A percentile compares a stretch with the other conserved stretches of the same genome.
These are phyloP conservation scores for Pythium coloratum DNA, from an alignment of 352 stramenopile genomes.

Conservation along the genomic window DNA sequence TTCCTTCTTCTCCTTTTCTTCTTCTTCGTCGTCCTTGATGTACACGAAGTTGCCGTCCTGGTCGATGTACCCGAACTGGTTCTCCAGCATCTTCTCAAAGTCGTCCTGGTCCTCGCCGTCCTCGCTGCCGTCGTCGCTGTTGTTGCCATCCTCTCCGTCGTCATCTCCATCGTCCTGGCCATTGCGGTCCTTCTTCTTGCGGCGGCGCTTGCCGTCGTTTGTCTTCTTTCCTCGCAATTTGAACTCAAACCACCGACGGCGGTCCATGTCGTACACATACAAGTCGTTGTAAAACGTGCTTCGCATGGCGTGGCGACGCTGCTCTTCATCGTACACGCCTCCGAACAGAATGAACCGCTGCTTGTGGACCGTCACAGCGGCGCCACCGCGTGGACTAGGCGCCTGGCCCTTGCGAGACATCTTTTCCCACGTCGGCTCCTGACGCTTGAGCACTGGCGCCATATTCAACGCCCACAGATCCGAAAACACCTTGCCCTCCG, in stretches of 20 bases:
- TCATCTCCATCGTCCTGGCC: conserved; percentile 32
- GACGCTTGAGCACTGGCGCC: conserved; percentile 85
- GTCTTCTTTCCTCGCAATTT: conserved; percentile 86
- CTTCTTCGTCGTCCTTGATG: conserved; percentile 89
- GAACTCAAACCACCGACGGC: conserved; percentile 94
- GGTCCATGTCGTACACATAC: conserved; percentile 97
- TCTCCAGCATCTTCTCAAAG: conserved; percentile 79
- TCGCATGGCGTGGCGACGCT: conserved; percentile 76
- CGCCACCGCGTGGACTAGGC: conserved; percentile 76
- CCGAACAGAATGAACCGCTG: conserved; percentile 97
- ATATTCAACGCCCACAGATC: conserved; percentile 96
- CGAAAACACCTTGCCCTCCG: conserved; percentile 94
- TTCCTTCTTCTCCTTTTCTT: conserved; percentile 44
- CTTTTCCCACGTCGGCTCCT: conserved; percentile 94
- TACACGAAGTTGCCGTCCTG: conserved; percentile 95
- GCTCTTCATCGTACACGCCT: conserved; percentile 93
- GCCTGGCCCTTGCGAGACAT: conserved; percentile 88
- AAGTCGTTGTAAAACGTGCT: conserved; percentile 97
- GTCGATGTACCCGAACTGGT: conserved; percentile 96
- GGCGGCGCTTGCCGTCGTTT: conserved; percentile 51
- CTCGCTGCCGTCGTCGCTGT: conserved; percentile 45
- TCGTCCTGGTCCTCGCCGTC: conserved; percentile 74
- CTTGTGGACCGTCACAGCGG: conserved; percentile 90
- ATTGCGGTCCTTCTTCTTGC: conserved; percentile 55
- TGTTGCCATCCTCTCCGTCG: conserved; percentile 40